Evolutionary conservation across 23 red algal genomes (phyloP).

Genomic region (Gracilaria gracilis): DNA sequence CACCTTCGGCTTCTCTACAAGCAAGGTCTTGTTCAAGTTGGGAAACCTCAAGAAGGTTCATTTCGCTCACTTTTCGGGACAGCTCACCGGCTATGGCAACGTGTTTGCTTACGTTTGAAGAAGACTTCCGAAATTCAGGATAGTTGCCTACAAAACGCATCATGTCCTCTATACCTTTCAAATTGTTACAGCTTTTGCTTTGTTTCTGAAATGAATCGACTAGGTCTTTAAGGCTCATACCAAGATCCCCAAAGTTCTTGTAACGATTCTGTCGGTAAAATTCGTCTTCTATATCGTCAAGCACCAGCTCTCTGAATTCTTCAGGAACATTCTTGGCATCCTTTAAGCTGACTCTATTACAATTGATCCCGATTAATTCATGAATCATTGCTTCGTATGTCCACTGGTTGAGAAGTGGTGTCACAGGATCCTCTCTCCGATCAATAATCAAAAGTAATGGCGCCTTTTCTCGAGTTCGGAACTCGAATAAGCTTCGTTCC

Average conservation of each 20-base stretch:
- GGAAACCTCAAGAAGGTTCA: slow-evolving; percentile 82
- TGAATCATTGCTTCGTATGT: slow-evolving; percentile 99
- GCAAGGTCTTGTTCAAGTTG: slow-evolving; percentile 98
- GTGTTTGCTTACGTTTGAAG: slow-evolving; percentile 92
- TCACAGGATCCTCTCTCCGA: slow-evolving; percentile 93
- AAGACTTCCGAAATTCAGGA: slow-evolving; percentile 90
- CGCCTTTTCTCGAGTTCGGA: slow-evolving; percentile 41
- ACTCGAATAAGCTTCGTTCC: slow-evolving; percentile 78
- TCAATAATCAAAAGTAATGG: slow-evolving; percentile 88
- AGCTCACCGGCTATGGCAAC: slow-evolving; percentile 88
- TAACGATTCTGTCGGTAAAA: slow-evolving; percentile 89
- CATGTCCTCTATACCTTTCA: slow-evolving; percentile 89
- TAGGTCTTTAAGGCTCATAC: slow-evolving; percentile 75
- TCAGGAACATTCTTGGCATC: slow-evolving; percentile 64
- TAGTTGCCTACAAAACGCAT: slow-evolving; percentile 87
- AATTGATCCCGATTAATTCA: slow-evolving; percentile 87
- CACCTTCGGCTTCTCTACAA: slow-evolving; percentile 83
- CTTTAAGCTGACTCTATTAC: slow-evolving; percentile 74
- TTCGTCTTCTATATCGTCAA: slow-evolving; percentile 71
- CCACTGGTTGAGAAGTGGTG: slow-evolving; percentile 98
- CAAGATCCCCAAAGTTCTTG: slow-evolving; percentile 96
- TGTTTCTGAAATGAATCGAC: slow-evolving; percentile 87
- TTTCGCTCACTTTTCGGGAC: slow-evolving; percentile 75
- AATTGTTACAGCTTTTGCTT: slow-evolving; percentile 52
- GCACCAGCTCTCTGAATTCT: slow-evolving; percentile 76